Base-by-base conservation (phyloP, 208 protist species). In the Acanthamoeba triangularis region DNA sequence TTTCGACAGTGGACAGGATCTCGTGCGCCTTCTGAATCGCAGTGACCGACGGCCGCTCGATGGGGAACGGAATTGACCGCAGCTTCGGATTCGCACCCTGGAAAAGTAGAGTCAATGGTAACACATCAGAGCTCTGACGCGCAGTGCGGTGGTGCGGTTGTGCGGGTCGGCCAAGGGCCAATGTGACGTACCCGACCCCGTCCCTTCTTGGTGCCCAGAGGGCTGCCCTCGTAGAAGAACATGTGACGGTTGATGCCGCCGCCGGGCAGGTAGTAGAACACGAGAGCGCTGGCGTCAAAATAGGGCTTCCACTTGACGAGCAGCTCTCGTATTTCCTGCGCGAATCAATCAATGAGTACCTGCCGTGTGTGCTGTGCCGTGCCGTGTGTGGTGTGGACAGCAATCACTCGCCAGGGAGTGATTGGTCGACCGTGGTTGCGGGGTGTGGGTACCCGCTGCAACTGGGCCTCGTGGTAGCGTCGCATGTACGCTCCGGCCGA, bases 401-500 rank as follows among this genome's bases (percentile, higher is more conserved):
- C n/a, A 88, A 23, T 33, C 10, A 63, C n/a, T 59, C 35, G 20
- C 8, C 20, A 65, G 14, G 3, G 25, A 65, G 25, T 65, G 25
- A 16, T 1, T 65, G 14, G 59, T 65, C 14, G 59, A 65, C 59
- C 1, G 25, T 65, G 25, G 59, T 65, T 16, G 59, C 25, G 25
- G n/a, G 10, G n/a, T 69, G n/a, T 69, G n/a, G 94, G 30, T 85
- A 95, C 95, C 47, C 95, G 92, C 56, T 84, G 63, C 0, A 97
- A 20, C 67, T 95, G 88, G 25, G 95, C 95, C 76, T 97, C 96
- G 44, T 97, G 96, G 49, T 96, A 95, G 14, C 96, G 65, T n/a
- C 96, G 30, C 63, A 97, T 90, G 59, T 10, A 74, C 7, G 96
- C 90, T 56, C 96, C 96, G 23, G 96, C 96, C 5, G 96, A 97